Conservation (phyloP, 768 basidiomycete genomes). For the Lactifluus pinguis region DNA sequence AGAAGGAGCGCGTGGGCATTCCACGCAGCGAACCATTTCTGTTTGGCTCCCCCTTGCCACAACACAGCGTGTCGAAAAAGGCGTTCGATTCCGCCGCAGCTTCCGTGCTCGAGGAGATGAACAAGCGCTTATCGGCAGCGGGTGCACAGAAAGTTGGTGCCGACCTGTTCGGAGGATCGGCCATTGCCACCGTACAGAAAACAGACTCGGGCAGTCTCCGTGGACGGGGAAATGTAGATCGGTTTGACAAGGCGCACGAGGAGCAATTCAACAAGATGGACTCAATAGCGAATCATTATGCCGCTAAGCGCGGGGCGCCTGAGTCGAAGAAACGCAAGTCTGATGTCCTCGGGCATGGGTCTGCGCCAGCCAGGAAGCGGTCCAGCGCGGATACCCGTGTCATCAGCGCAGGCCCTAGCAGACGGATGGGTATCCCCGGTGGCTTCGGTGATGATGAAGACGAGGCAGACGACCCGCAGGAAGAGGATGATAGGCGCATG, state of each 20-base stretch:
- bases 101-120: slow-evolving; percentile 78
- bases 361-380: slow-evolving; percentile 23
- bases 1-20: slow-evolving; percentile 14
- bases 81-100: slow-evolving; percentile 59
- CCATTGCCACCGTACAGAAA: background rate
- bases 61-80: slow-evolving; percentile 51
- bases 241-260: slow-evolving; percentile 54
- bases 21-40: slow-evolving; percentile 47
- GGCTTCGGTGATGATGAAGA: slow-evolving; percentile 46
- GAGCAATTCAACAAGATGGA: slow-evolving; percentile 70
- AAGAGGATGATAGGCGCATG: slow-evolving; percentile 31
- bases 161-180: slow-evolving; percentile 34
- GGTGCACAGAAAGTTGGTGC: slow-evolving; percentile 43
- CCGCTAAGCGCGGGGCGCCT: slow-evolving; percentile 30
- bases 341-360: slow-evolving; percentile 37
- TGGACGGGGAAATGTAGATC: slow-evolving; percentile 16
- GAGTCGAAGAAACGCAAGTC: slow-evolving; percentile 39
- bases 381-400: slow-evolving; percentile 34
- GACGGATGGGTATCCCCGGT: slow-evolving; percentile 42
- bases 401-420: slow-evolving; percentile 38
- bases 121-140: slow-evolving; percentile 51
- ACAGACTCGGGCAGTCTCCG: background rate
- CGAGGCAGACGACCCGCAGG: slow-evolving; percentile 29
- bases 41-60: slow-evolving; percentile 69
- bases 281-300: slow-evolving; percentile 51